Base-by-base conservation (phyloP, 805 yeast species). In the Monosporozyma aerobia region DNA sequence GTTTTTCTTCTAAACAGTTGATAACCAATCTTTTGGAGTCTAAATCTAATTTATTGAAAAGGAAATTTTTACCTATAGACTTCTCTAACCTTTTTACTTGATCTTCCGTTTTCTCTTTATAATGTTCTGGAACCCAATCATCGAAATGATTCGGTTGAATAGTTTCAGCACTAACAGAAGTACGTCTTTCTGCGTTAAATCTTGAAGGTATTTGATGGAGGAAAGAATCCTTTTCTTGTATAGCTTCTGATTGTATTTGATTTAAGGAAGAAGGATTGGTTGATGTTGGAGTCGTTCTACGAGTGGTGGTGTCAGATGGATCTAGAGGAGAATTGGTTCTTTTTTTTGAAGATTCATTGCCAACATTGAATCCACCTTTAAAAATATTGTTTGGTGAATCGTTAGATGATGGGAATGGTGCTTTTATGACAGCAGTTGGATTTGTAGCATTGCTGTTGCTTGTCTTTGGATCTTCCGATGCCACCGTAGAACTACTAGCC, bases 91-190 rank as follows among this genome's bases (percentile, higher is more conserved):
- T 81, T 50, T 72, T 70, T 53, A 83, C 71, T 69, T 89, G 96
- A 47, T 80, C 82, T 1, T 73, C 68, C 3, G 80, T 71, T 63
- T 85, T 78, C 58, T 82, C 77, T 59, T 81, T 82, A 49, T 55
- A 64, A 49, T 61, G 63, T 49, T 76, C 80, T 8, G 92, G 90
- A 6, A 87, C 85, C 90, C 90, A 85, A 51, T 80, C 76, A 63
- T 81, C 86, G 62, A 86, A 82, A 35, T 78, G 80, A 55, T 81
- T 82, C 5, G 94, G 95, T 63, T 86, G 84, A 61, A 86, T 68
- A 2, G 94, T 85, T 70, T 90, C 97, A 5, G 96, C 97, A 52
- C 90, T 81, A 11, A 90, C 97, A 25, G 94, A 85, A 3, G 90
- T 86, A 73, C 97, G 82, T 73, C 97, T 81, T 66, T 83, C 79